A percentile compares a stretch with the other conserved stretches of the same genome.
Conservation (phyloP, 257 asterid species). For the Solanum microdontum region DNA sequence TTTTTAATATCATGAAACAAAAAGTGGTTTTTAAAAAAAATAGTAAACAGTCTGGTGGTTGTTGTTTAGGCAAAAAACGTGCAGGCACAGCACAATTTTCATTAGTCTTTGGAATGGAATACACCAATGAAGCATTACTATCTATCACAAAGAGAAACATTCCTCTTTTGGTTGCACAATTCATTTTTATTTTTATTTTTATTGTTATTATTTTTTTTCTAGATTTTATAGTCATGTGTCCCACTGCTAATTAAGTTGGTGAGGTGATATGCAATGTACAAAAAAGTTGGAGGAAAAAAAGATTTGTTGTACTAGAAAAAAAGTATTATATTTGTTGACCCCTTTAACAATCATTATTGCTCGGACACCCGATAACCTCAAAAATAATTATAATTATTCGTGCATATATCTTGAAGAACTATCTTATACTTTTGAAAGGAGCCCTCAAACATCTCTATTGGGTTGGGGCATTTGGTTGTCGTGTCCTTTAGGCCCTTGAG, state of each 20-base stretch:
- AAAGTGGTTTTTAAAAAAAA: not conserved
- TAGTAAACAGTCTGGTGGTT: not conserved
- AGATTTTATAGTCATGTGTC: not conserved
- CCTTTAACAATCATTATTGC: not conserved
- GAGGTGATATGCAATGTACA: not conserved
- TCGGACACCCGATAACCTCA: no score
- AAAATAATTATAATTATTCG: no score
- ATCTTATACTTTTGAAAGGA: not conserved
- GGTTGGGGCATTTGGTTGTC: not conserved
- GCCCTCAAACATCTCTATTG: not conserved
- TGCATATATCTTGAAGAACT: not conserved
- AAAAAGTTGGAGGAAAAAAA: not conserved
- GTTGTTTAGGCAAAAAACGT: conserved; percentile 12
- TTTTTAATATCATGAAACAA: not conserved
- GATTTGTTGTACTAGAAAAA: not conserved
- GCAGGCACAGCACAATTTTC: conserved; percentile 12
- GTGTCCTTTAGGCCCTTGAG: not conserved
- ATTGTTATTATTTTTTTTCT: not conserved
- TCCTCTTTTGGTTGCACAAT: not conserved
- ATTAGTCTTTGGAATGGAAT: not conserved
- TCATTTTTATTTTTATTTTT: not conserved
- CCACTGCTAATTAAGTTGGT: not conserved
- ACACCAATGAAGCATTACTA: not conserved
- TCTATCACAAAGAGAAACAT: not conserved
- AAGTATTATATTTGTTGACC: not conserved